These are phyloP conservation scores for Corinectria fuckeliana DNA, from an alignment of 2,329 filamentous ascomycete species.

Conservation along the genomic window DNA sequence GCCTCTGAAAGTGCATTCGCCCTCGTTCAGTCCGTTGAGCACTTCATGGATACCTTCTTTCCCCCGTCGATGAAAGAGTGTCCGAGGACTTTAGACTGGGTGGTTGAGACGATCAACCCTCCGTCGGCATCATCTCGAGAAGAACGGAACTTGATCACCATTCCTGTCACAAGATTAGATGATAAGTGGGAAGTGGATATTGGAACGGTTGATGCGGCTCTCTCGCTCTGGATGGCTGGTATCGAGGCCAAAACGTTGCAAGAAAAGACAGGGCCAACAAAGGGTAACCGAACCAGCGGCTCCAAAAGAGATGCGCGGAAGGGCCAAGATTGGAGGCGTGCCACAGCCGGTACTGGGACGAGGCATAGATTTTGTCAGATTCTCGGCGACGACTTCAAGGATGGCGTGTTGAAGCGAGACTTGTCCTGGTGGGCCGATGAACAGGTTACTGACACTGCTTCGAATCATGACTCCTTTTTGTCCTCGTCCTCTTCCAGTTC, in stretches of 20 bases:
- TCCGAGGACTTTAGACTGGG: no score
- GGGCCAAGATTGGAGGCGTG: slow-evolving; percentile 4
- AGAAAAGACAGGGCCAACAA: no score
- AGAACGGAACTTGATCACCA: no score
- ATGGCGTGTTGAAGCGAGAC: not conserved
- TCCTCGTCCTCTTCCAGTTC: no score
- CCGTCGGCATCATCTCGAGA: no score
- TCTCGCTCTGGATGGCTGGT: slow-evolving; percentile 1
- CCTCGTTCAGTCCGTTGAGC: not conserved
- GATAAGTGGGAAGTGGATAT: not conserved
- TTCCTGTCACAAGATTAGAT: no score
- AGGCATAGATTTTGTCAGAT: not conserved
- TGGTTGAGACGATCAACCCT: no score
- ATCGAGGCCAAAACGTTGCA: not conserved
- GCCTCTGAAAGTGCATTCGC: not conserved
- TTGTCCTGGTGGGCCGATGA: slow-evolving; percentile 1
- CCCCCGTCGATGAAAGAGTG: no score
- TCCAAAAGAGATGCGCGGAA: no score
- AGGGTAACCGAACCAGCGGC: no score
- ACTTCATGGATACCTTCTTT: not conserved
- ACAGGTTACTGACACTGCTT: not conserved
- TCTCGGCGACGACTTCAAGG: not conserved
- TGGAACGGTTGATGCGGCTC: not conserved
- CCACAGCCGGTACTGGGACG: not conserved
- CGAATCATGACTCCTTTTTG: no score